Base-by-base conservation (phyloP, 495 filamentous ascomycete genomes). In the Annulohypoxylon moriforme region DNA sequence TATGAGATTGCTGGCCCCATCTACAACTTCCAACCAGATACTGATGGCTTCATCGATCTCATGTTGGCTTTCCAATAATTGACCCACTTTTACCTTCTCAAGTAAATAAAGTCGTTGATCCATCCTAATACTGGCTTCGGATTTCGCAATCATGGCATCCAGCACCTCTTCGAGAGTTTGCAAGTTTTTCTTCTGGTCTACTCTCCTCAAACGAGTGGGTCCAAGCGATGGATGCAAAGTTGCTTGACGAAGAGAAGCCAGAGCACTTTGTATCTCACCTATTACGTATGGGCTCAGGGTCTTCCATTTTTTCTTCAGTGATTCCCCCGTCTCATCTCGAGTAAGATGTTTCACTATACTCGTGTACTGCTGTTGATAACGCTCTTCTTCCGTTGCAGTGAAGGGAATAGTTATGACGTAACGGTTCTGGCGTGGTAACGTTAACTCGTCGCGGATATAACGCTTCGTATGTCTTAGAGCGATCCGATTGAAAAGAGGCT, bases 361-460 rank as follows among this genome's bases (percentile, higher is more conserved):
- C 88, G 84, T 62, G 92, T 14, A 93, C 1, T 94, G 75, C 38
- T 87, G 85, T 16, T 83, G 81, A 74, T 99, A 99, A 62, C 94
- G 88, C 74, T 97, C 92, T 71, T 97, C 91, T 75, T 99, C 96
- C 16, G 97, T 85, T 1, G 91, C 86, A 1, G 89, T 93, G 74
- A 98, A 98, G 0, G 95, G 94, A 60, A 95, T 88, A 0, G 92
- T 96, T 58, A 99, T 92, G 14, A 98, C 89, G 65, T 94, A 87
- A 1, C 96, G 88, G 67, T 90, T 92, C 75, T 98, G 95, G 1
- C 87, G 84, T 11, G 95, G 95, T 1, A 93, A 81, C 2, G 75
- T 76, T 11, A 93, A 80, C 63, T 99, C 94, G 34, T 89, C 84
- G 44, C 93, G 87, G 25, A 98, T 87, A 27, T 87, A 83, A 57